Evolutionary conservation across 2,329 filamentous ascomycete species (phyloP), one percentile per base, ranked within the genome.

Genomic region (Aspergillus fumigatiaffinis): DNA sequence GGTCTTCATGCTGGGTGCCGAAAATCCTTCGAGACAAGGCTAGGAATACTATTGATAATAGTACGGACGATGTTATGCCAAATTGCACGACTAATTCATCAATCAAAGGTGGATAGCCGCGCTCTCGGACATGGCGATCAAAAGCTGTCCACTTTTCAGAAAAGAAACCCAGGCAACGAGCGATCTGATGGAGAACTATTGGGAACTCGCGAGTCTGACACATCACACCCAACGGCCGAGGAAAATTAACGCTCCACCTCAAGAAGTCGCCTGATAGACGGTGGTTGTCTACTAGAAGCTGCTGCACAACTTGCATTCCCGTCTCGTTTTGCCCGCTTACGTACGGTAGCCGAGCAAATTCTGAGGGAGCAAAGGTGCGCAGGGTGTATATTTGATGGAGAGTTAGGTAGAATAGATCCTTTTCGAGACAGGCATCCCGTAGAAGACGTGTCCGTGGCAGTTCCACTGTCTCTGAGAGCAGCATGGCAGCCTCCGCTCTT

Each of bases 331-430:
- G 51, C n/a, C 59, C 57, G 3, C 76, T 63, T 49, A 76, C 67
- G 1, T 73, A 70, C 12, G 79, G 66, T 3, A 78, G 59, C 12
- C 52, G 64, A 17, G 79, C 71, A 4, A 82, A 66, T 3, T 67
- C 59, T 1, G 62, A 53, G 0, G 70, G 73, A 20, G 76, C 68
- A 3, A 73, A 56, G 3, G 79, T 80, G 80, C 82, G 84, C 21
- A 82, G 66, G 66, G 86, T 89, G 68, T 84, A 87, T 1, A 88
- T 58, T 66, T 90, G 87, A 66, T 90, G 87, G 12, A 89, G 68
- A 5, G 81, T 77, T 51, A 91, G 63, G 67, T 87, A 92, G 66
- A 89, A 84, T 50, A 76, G 60, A 68, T 92, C 89, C 4, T 79
- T 70, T 0, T 68, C 64, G 1, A 60, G 47, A 61, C 85, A 87